Base-by-base conservation (phyloP, 148 eudicot genomes). In the Simmondsia chinensis region DNA sequence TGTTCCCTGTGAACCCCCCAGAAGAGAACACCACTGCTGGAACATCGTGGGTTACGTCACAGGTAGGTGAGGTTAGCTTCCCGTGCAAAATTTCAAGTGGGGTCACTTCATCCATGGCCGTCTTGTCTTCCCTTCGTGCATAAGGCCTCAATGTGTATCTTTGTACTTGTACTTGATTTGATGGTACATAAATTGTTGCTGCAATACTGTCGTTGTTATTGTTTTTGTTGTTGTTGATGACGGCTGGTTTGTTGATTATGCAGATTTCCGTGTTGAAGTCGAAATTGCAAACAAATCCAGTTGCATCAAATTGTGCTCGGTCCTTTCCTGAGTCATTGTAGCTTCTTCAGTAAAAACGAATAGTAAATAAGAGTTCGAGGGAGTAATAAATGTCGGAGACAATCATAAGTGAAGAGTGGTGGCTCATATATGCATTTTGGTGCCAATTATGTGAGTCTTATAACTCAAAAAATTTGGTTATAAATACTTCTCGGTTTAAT, bases 11-110 rank as follows among this genome's bases (percentile, higher is more conserved):
- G 28, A 45, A 71, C 23, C 88, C 83, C 7, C 79, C 53, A 2
- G 79, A 16, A 6, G 89, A 81, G 62, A 81, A 81, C 7, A 81
- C 17, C n/a, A 74, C 50, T 0, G 69, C 79, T 8, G 89, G 84
- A 31, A 57, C 69, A 2, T 50, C n/a, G 56, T 81, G 83, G 29
- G 15, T 61, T 30, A 66, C 60, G 1, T 61, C 33, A 39, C 84
- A 77, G 43, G 43, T 45, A 1, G 70, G 65, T 7, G 44, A 39
- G 1, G 51, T 54, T 12, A 21, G 28, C 15, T 46, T 63, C 11
- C 56, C 69, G 1, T 56, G 71, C 1, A 59, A 36, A 40, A 75
- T 51, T 2, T 70, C 49, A 1, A 70, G 51, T 10, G 76, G 64
- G 27, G 71, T 56, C 9, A 77, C 62, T 0, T 8, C 15, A 12